These are phyloP conservation scores for Pythium diclinum DNA, from an alignment of 352 stramenopile species.

Conservation along the genomic window DNA sequence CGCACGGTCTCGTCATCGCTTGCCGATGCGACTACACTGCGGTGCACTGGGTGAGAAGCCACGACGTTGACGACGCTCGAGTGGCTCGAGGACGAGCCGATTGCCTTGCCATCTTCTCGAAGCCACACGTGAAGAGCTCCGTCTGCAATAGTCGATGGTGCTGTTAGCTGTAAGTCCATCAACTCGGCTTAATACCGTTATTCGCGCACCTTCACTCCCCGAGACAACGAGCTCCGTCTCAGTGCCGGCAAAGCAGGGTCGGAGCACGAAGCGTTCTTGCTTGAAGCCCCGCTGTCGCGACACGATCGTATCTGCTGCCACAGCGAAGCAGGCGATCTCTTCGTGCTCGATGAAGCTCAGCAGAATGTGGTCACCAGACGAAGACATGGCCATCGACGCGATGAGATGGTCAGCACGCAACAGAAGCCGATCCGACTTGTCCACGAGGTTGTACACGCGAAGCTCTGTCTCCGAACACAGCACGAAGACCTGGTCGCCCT, in stretches of 20 bases:
- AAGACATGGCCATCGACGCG: slow-evolving; percentile 49
- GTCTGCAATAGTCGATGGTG: slow-evolving; percentile 24
- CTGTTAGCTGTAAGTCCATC: neutral
- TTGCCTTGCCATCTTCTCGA: slow-evolving; percentile 45
- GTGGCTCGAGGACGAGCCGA: slow-evolving; percentile 42
- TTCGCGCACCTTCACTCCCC: slow-evolving; percentile 64
- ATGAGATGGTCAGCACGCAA: slow-evolving; percentile 53
- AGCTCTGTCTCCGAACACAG: slow-evolving; percentile 55
- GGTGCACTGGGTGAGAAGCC: slow-evolving; percentile 42
- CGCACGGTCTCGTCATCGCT: slow-evolving; percentile 74
- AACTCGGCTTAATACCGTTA: neutral
- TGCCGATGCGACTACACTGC: slow-evolving; percentile 57
- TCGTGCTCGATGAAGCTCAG: slow-evolving; percentile 64
- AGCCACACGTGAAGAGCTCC: slow-evolving; percentile 59
- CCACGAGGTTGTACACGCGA: slow-evolving; percentile 53
- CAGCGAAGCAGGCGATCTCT: slow-evolving; percentile 52
- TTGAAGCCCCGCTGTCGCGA: slow-evolving; percentile 53
- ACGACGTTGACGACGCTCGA: slow-evolving; percentile 75
- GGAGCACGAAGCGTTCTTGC: slow-evolving; percentile 62
- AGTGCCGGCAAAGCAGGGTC: slow-evolving; percentile 54
- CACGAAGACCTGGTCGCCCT: slow-evolving; percentile 53
- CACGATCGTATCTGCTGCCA: slow-evolving; percentile 39
- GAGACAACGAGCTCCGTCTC: slow-evolving; percentile 53
- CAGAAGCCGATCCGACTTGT: slow-evolving; percentile 59
- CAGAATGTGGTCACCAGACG: slow-evolving; percentile 45